A percentile compares a stretch with the other conserved stretches of the same genome.
phyloP scores from a whole-genome alignment of 202 grass and related monocot genomes.

The Elaeis oleifera region DNA sequence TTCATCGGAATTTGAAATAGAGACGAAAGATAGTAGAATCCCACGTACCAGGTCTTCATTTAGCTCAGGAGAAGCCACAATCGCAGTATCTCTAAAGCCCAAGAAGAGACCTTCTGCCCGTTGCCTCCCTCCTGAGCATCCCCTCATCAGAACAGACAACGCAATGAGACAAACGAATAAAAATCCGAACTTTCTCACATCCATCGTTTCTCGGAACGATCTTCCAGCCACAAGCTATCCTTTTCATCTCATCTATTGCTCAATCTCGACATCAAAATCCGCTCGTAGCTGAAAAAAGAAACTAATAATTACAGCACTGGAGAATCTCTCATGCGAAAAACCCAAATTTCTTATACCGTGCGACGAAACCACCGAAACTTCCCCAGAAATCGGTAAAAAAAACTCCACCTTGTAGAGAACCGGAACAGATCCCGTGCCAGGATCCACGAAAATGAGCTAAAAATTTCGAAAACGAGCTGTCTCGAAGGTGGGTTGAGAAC shows the following conservation, averaged over 20 bases:
- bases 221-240: neutral
- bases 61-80: neutral
- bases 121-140: neutral
- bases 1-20: too few relatives aligned
- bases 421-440: too few relatives aligned
- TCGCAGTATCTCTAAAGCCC: neutral
- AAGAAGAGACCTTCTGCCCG: neutral
- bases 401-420: too few relatives aligned
- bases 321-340: too few relatives aligned
- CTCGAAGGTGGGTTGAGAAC: too few relatives aligned
- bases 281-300: neutral
- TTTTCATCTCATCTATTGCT: neutral
- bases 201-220: constrained; percentile 3
- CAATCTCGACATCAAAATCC: neutral
- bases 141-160: neutral
- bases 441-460: too few relatives aligned
- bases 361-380: too few relatives aligned
- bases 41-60: too few relatives aligned
- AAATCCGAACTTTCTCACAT: neutral
- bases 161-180: neutral
- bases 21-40: too few relatives aligned
- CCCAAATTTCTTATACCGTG: too few relatives aligned
- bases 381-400: too few relatives aligned
- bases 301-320: neutral
- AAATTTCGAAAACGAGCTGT: too few relatives aligned